Conservation (phyloP, 805 yeast species). For the Candida ipomoeae region DNA sequence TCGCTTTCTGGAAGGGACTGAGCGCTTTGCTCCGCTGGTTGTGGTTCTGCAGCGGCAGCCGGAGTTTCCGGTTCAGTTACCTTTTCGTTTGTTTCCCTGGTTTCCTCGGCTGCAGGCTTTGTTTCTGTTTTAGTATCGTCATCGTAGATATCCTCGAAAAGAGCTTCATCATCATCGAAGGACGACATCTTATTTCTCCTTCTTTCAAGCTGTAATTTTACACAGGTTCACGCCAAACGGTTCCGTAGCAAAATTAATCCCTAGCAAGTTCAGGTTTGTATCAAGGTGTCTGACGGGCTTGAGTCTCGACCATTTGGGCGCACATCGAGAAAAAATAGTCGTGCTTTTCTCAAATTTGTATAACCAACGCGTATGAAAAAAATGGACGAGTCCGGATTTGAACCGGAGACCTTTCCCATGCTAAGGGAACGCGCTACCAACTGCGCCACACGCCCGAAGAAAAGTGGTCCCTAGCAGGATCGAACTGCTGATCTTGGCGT, state of each 20-base stretch:
- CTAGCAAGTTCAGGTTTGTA: not conserved
- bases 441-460: constrained; percentile 71
- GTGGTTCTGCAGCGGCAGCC: not conserved
- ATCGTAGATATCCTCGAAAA: constrained; percentile 83
- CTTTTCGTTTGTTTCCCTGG: not conserved
- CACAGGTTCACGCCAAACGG: not conserved
- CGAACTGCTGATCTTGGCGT: constrained; percentile 78
- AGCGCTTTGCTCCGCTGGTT: not conserved
- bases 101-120: constrained; percentile 3
- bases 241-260: not conserved
- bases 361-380: constrained; percentile 17
- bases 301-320: not conserved
- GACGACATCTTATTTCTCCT: constrained; percentile 12
- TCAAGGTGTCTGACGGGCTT: not conserved
- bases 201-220: not conserved
- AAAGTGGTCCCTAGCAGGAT: constrained; percentile 78
- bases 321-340: not conserved
- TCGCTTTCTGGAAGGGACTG: not conserved
- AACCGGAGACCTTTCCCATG: constrained; percentile 78
- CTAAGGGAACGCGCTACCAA: constrained; percentile 82
- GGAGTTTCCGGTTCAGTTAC: not conserved
- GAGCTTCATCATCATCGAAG: constrained; percentile 89
- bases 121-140: constrained; percentile 18
- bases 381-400: constrained; percentile 74
- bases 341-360: not conserved